Base-by-base conservation (phyloP, 257 asterid genomes). In the Cordia subcordata region DNA sequence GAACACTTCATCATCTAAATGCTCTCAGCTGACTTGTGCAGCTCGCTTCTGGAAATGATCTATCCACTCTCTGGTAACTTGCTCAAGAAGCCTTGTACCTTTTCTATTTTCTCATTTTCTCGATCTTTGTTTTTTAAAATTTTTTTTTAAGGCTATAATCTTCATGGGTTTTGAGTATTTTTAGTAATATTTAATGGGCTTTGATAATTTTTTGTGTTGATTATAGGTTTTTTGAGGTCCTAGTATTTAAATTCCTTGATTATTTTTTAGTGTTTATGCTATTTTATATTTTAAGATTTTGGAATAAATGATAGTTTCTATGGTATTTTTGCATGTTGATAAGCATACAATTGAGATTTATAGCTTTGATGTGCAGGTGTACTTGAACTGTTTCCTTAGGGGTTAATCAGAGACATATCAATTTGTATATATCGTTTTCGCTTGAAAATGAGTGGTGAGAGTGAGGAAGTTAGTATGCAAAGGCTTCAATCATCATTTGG, bases 401-500 rank as follows among this genome's bases (percentile, higher is more conserved):
- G 47, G 12, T 42, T 42, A 2, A 42, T 42, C 47, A 14, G 4
- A 14, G 12, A 42, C 12, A 10, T 2, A 1, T 42, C 1, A 14
- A 8, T 3, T 42, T 8, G 10, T 42, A 42, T 14, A 42, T 11
- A 27, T 1, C 35, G 3, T 27, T 27, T 27, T 27, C 10, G 4
- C 12, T 11, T 1, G 10, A 42, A 8, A 42, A 90, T 91, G 98
- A 79, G 79, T 17, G 88, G 93, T 61, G 88, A 78, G 50, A 67
- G 63, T 51, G 93, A 72, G 54, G 90, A 84, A 69, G 84, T 76
- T 67, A 78, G 66, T 39, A 68, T 83, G 63, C 96, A 82, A 15
- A 81, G 95, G 42, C 82, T 88, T 70, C 95, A 84, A 62, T 81
- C 96, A 51, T 79, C 94, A 17, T 75, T 81, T 50, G 94, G 88